Percentiles rank a stretch among this genome's conserved stretches.
These are phyloP conservation scores for Bipolaris zeicola DNA, from an alignment of 2,329 filamentous ascomycete species.

Conservation along the genomic window DNA sequence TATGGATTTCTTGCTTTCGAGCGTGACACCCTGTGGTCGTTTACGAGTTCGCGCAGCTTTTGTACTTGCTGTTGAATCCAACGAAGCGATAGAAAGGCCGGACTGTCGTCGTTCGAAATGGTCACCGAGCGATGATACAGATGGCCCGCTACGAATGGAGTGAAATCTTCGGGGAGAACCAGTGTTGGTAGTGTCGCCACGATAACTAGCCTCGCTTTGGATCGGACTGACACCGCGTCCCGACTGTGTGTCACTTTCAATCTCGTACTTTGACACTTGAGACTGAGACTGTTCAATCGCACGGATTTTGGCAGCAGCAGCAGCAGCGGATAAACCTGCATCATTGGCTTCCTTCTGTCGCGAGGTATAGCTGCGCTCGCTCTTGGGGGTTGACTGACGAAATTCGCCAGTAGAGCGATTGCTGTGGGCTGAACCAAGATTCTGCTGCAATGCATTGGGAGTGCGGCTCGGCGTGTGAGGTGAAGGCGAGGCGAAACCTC, in stretches of 20 bases:
- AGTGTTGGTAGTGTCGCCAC: constrained; percentile 29
- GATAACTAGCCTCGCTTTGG: constrained; percentile 86
- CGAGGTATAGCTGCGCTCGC: constrained; percentile 54
- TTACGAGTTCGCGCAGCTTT: constrained; percentile 60
- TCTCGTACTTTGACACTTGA: constrained; percentile 47
- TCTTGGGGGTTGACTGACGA: constrained; percentile 52
- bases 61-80: constrained; percentile 63
- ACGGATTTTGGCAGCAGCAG: constrained; percentile 48
- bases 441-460: constrained; percentile 59
- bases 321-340: constrained; percentile 37
- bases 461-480: constrained; percentile 69
- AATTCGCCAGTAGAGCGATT: constrained; percentile 60
- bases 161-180: constrained; percentile 54
- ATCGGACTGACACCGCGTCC: constrained; percentile 81
- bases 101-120: constrained; percentile 59
- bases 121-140: constrained; percentile 67
- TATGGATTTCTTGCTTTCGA: constrained; percentile 58
- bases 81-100: constrained; percentile 63
- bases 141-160: constrained; percentile 52
- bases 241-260: constrained; percentile 37
- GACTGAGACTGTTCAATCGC: constrained; percentile 42
- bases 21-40: constrained; percentile 59
- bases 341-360: constrained; percentile 27
- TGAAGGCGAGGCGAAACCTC: constrained; percentile 64
- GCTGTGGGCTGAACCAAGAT: constrained; percentile 70